Conservation (phyloP, 108 stramenopile species). For the Nannochloropsis oceanica region DNA sequence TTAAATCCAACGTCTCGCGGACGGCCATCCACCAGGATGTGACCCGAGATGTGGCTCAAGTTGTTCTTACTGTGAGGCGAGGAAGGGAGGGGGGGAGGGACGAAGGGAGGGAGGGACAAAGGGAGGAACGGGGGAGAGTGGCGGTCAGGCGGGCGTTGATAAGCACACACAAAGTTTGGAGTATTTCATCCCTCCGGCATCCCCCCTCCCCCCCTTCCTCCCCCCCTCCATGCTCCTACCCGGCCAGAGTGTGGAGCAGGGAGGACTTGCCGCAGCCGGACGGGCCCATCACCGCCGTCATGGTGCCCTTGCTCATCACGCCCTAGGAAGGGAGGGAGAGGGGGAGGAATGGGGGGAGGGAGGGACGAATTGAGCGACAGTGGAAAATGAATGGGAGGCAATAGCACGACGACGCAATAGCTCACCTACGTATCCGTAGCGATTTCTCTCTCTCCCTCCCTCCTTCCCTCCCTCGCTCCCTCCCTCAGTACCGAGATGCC, state of each 20-base stretch:
- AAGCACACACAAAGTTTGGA: too few species aligned
- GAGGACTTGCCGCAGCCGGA: background rate
- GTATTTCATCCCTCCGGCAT: too few species aligned
- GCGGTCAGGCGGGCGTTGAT: too few species aligned
- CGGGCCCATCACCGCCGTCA: background rate
- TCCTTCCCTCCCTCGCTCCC: background rate
- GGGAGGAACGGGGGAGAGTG: too few species aligned
- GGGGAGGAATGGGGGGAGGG: background rate
- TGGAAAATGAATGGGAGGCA: too few species aligned
- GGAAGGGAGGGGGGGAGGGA: background rate
- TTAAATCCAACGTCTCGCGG: background rate
- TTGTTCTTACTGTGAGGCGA: background rate
- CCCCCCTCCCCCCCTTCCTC: background rate
- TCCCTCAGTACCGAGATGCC: background rate
- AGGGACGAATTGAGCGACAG: background rate
- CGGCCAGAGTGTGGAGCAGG: background rate
- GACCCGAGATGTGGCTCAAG: background rate
- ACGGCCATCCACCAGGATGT: background rate
- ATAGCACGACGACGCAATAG: too few species aligned
- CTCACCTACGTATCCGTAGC: too few species aligned
- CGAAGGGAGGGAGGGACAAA: too few species aligned
- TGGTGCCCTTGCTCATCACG: background rate
- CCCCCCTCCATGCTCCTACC: background rate
- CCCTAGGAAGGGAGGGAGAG: background rate
- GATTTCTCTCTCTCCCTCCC: background rate